Evolutionary conservation across 192 early-diverging fungal species (phyloP), one percentile per base, ranked within the genome.

Genomic region (Mycoemilia scoparia): DNA sequence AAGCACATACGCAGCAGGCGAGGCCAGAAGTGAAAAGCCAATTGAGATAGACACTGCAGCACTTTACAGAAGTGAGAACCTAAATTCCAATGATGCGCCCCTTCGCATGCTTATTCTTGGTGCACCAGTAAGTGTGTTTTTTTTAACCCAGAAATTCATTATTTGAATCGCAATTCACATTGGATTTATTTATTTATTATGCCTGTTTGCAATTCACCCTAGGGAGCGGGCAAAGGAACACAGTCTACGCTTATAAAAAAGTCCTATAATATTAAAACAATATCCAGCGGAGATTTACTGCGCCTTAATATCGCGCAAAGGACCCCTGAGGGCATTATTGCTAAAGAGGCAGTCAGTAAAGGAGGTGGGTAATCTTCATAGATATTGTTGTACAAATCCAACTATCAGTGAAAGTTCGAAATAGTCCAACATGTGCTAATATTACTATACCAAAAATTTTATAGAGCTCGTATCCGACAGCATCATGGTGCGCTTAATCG

Each of bases 211-310:
- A 25, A 24, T 29, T 36, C 43, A 11, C 20, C 22, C 5, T 65
- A 61, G 70, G 84, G 84, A 6, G 57, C 79, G 8, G 85, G 84
- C 12, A 85, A 92, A 58, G 92, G 88, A 24, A 96, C 92, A 17
- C 87, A 90, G 51, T 82, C 87, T 7, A 64, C 54, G 40, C 71
- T 79, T 27, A 67, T 93, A 15, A 49, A 69, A 24, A 41, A 69
- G 34, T 60, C 70, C 48, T 89, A 78, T 58, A 66, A 60, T 23
- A 64, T 79, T 11, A 30, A 64, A 12, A 46, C 71, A 14, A 64
- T 96, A 21, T 86, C 85, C n/a, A 84, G 73, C 47, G 87, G 87
- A 21, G 83, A 96, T 41, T 46, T 91, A 3, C 64, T 96, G 31
- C 74, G 92, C 13, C 66, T 69, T 41, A 81, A 85, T 51, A 87